Percentiles rank a stretch among this genome's conserved stretches.
Evolutionary conservation across 2,329 filamentous ascomycete genomes (phyloP).

Genomic region (Sclerotinia borealis): DNA sequence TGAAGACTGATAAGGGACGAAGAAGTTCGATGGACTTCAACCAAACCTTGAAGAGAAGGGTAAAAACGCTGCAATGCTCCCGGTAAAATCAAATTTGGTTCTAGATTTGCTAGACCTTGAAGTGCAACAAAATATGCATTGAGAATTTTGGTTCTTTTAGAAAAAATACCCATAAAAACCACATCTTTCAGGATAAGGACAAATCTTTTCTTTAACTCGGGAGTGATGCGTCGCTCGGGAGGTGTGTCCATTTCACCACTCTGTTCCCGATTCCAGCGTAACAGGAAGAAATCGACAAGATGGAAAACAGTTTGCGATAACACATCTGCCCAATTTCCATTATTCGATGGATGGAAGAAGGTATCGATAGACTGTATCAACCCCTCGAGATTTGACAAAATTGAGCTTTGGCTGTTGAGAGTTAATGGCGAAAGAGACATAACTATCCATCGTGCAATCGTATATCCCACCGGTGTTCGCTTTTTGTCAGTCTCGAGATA

Average conservation of each 20-base stretch:
- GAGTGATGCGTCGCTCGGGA: constrained; percentile 69
- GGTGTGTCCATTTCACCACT: constrained; percentile 88
- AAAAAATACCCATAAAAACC: constrained; percentile 96
- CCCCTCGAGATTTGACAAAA: constrained; percentile 79
- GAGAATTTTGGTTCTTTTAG: constrained; percentile 87
- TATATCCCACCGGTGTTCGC: constrained; percentile 86
- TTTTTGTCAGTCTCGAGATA: constrained; percentile 89
- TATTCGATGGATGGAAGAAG: constrained; percentile 97
- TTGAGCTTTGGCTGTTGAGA: constrained; percentile 68
- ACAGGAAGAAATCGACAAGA: constrained; percentile 91
- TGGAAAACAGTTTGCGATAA: constrained; percentile 88
- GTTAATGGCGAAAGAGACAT: constrained; percentile 87
- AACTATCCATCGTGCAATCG: constrained; percentile 87
- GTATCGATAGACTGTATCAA: constrained; percentile 94
- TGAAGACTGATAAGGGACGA: constrained; percentile 89
- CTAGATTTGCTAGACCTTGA: constrained; percentile 82
- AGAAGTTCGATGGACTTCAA: constrained; percentile 93
- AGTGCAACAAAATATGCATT: constrained; percentile 87
- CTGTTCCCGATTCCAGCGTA: constrained; percentile 93
- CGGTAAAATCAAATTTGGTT: constrained; percentile 85
- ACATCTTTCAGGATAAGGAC: constrained; percentile 86
- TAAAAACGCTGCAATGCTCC: constrained; percentile 95
- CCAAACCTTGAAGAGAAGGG: constrained; percentile 89
- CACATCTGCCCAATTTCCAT: constrained; percentile 84
- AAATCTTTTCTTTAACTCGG: constrained; percentile 79